Evolutionary conservation across 2,329 filamentous ascomycete genomes (phyloP).

Genomic region (Elsinoe fawcettii): DNA sequence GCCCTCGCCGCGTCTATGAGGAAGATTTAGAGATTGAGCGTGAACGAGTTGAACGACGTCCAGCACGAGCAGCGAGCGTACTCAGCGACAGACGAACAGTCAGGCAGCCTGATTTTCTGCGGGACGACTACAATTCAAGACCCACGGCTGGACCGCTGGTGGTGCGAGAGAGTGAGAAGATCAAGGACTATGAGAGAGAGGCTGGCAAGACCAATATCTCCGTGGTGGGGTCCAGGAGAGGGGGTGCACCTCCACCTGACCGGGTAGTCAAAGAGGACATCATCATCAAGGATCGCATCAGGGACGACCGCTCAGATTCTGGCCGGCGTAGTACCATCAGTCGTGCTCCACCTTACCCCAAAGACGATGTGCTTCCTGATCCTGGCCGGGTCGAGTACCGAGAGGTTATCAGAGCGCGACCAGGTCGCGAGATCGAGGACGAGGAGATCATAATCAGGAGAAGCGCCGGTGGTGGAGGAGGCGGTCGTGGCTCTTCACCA

Average conservation of each 20-base stretch:
- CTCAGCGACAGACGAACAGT: slow-evolving; percentile 28
- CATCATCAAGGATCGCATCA: slow-evolving; percentile 29
- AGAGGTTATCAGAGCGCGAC: background rate
- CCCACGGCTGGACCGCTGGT: slow-evolving; percentile 39
- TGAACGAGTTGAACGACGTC: slow-evolving; percentile 25
- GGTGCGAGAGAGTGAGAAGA: slow-evolving; percentile 36
- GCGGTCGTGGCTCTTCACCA: slow-evolving; percentile 16
- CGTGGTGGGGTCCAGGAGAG: slow-evolving; percentile 16
- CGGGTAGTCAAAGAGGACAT: slow-evolving; percentile 38
- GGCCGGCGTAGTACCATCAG: slow-evolving; percentile 10
- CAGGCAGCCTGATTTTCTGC: slow-evolving; percentile 42
- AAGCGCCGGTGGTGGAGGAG: slow-evolving; percentile 24
- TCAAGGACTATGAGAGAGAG: slow-evolving; percentile 26
- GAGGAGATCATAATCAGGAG: slow-evolving; percentile 22
- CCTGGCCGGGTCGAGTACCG: slow-evolving; percentile 5
- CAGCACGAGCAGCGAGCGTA: slow-evolving; percentile 24
- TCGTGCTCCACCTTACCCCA: slow-evolving; percentile 4
- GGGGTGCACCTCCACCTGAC: slow-evolving; percentile 18
- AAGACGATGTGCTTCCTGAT: slow-evolving; percentile 2
- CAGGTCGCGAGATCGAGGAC: slow-evolving; percentile 17
- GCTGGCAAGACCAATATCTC: slow-evolving; percentile 14
- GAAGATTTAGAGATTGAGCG: slow-evolving; percentile 44
- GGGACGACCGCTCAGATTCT: slow-evolving; percentile 10
- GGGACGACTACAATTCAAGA: slow-evolving; percentile 41
- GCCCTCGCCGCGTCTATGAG: slow-evolving; percentile 40